Evolutionary conservation across 225 moss, liverwort and hornwort genomes (phyloP).

Genomic region (Pleurozium schreberi): DNA sequence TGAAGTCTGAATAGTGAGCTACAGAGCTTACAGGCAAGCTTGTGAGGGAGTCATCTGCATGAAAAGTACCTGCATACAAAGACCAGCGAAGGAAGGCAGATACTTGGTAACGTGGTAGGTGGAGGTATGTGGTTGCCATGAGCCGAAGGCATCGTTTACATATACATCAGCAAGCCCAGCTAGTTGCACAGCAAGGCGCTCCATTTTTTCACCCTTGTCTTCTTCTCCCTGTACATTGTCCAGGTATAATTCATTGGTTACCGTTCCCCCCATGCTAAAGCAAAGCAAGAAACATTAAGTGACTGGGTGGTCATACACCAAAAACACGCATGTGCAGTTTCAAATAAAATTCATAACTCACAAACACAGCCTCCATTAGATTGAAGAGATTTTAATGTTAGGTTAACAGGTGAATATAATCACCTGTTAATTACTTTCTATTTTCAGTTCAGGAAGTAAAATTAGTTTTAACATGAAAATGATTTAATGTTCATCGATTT

Average conservation of each 20-base stretch:
- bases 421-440: no score
- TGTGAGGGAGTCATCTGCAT: not conserved
- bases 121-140: conserved; percentile 91
- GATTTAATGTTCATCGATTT: not conserved
- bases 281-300: not conserved
- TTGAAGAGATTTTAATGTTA: not conserved
- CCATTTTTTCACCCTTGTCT: conserved; percentile 55
- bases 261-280: not conserved
- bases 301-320: not conserved
- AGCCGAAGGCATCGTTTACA: conserved; percentile 94
- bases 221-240: conserved; percentile 36
- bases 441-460: not conserved
- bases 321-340: not conserved
- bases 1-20: not conserved
- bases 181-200: conserved; percentile 48
- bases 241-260: not conserved
- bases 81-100: conserved; percentile 80
- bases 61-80: conserved; percentile 75
- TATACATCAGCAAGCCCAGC: conserved; percentile 59
- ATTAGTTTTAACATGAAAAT: not conserved
- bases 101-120: conserved; percentile 82
- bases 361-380: not conserved
- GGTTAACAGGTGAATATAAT: no score
- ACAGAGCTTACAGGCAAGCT: not conserved
- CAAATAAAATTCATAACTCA: not conserved